Conservation (phyloP, 2,329 filamentous ascomycete genomes). For the Alternaria alternata region DNA sequence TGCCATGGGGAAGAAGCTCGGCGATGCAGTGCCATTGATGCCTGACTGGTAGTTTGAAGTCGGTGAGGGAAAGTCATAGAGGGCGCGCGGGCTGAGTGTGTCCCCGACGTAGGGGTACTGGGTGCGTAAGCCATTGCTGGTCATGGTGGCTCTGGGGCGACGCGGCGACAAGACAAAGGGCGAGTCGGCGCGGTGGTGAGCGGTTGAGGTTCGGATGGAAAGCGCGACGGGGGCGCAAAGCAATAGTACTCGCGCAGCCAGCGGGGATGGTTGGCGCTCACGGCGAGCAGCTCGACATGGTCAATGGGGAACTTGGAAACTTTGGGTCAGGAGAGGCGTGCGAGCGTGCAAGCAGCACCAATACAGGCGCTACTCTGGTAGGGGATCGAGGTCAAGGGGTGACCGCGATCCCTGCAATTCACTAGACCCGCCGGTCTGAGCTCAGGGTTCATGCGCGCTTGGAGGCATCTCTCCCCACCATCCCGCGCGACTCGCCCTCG, state of each 20-base stretch:
- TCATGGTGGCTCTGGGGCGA: conserved; percentile 32
- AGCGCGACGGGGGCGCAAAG: conserved; percentile 16
- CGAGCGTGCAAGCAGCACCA: background rate
- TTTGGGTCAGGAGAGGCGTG: conserved; percentile 6
- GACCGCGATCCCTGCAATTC: background rate
- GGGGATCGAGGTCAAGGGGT: conserved; percentile 1
- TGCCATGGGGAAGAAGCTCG: conserved; percentile 48
- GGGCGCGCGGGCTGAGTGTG: conserved; percentile 42
- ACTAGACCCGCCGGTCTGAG: conserved; percentile 10
- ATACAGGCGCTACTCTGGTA: conserved; percentile 18
- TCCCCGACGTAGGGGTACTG: conserved; percentile 45
- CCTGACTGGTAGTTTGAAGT: conserved; percentile 50
- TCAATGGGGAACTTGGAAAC: background rate
- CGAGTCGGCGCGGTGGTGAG: conserved; percentile 26
- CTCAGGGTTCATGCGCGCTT: conserved; percentile 13
- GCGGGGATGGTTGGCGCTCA: conserved; percentile 37
- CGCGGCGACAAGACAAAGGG: conserved; percentile 5
- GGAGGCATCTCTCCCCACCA: conserved; percentile 19
- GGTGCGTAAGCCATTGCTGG: conserved; percentile 46
- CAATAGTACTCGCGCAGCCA: conserved; percentile 33
- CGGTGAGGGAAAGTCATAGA: conserved; percentile 50
- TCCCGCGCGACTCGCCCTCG: background rate
- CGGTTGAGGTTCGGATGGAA: conserved; percentile 29
- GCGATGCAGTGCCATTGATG: conserved; percentile 38
- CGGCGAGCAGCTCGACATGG: conserved; percentile 38